Evolutionary conservation across 768 basidiomycete species (phyloP).

Genomic region (Lactarius hengduanensis): DNA sequence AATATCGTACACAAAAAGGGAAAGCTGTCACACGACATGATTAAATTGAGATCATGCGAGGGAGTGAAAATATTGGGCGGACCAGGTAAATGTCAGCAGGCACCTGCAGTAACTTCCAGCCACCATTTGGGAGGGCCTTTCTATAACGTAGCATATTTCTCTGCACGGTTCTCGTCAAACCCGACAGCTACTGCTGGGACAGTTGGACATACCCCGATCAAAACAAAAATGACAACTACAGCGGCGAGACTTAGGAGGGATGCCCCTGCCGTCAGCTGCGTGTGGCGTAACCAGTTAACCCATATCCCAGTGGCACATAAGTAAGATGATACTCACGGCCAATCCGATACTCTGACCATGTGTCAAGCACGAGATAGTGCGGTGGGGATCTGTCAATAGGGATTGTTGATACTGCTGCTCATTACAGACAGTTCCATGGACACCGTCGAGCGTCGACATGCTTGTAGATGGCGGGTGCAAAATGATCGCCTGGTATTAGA

Average conservation of each 20-base stretch:
- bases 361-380: slow-evolving; percentile 33
- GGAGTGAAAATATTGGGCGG: not conserved
- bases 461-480: not conserved
- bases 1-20: slow-evolving; percentile 36
- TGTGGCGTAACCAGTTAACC: not conserved
- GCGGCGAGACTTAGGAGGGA: slow-evolving; percentile 26
- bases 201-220: slow-evolving; percentile 21
- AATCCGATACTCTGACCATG: slow-evolving; percentile 40
- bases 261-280: slow-evolving; percentile 38
- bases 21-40: slow-evolving; percentile 32
- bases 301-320: not conserved
- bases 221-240: not conserved
- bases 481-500: not conserved
- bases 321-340: slow-evolving; percentile 33
- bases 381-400: not conserved
- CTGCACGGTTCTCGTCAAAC: slow-evolving; percentile 8
- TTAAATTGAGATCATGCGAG: slow-evolving; percentile 13
- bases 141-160: slow-evolving; percentile 20
- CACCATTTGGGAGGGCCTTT: not conserved
- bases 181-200: too few relatives aligned
- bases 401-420: slow-evolving; percentile 5
- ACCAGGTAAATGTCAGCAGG: slow-evolving; percentile 48
- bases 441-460: slow-evolving; percentile 5
- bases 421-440: slow-evolving; percentile 21
- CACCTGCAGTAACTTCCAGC: slow-evolving; percentile 34